Evolutionary conservation across 257 asterid genomes (phyloP).

Genomic region (Henckelia pumila): DNA sequence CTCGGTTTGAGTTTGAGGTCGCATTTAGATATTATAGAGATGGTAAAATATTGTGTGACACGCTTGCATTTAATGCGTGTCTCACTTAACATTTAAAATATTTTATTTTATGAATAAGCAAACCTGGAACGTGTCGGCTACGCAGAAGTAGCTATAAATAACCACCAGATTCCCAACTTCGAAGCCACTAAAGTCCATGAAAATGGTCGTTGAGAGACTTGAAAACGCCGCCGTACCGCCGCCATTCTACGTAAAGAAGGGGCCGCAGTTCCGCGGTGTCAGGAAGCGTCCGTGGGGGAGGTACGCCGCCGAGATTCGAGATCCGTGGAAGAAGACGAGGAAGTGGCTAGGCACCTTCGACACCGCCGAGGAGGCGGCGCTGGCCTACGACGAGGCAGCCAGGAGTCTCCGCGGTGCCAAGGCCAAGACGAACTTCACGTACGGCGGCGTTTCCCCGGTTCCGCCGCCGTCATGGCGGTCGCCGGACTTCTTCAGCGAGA

Average conservation of each 20-base stretch:
- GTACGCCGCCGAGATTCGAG: conserved; percentile 72
- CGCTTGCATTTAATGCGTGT: too few relatives aligned
- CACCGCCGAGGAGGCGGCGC: conserved; percentile 72
- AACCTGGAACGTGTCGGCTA: background rate
- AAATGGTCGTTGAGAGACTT: conserved; percentile 26
- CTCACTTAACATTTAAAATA: too few relatives aligned
- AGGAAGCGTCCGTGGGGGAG: conserved; percentile 72
- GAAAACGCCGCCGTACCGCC: conserved; percentile 23
- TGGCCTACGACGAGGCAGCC: conserved; percentile 65
- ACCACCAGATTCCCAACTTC: background rate
- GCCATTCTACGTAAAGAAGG: conserved; percentile 20
- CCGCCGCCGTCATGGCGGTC: conserved; percentile 30
- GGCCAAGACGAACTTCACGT: conserved; percentile 57
- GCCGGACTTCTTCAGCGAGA: conserved; percentile 27
- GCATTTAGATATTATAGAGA: too few relatives aligned
- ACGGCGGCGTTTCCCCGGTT: conserved; percentile 14
- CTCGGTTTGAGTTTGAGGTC: too few relatives aligned
- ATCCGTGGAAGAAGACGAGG: conserved; percentile 67
- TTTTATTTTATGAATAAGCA: background rate
- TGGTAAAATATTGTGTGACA: too few relatives aligned
- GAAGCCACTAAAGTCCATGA: background rate
- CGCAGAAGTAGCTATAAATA: background rate
- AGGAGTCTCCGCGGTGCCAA: conserved; percentile 55
- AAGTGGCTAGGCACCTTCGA: conserved; percentile 74
- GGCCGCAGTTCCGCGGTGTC: conserved; percentile 59